A percentile compares a stretch with the other conserved stretches of the same genome.
phyloP scores from a whole-genome alignment of 352 stramenopile species.

The Phytopythium chamaehyphon region DNA sequence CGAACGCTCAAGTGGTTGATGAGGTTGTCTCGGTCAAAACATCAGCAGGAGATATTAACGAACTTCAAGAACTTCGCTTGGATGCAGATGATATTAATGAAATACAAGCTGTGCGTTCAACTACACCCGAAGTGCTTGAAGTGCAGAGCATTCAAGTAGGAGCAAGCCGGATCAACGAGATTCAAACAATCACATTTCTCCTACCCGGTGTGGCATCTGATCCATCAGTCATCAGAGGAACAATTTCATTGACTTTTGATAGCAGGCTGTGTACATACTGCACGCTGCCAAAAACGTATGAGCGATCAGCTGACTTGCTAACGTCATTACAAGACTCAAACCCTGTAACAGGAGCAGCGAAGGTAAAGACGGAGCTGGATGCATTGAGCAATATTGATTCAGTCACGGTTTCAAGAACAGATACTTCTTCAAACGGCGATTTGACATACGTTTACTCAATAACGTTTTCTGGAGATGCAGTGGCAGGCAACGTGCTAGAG shows the following conservation, averaged over 20 bases:
- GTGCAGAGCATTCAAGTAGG: conserved; percentile 87
- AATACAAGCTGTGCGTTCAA: conserved; percentile 87
- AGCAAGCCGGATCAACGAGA: conserved; percentile 55
- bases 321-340: conserved; percentile 22
- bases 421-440: conserved; percentile 26
- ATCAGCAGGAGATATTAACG: conserved; percentile 87
- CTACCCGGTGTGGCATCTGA: conserved; percentile 63
- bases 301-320: conserved; percentile 38
- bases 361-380: conserved; percentile 20
- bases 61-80: conserved; percentile 87
- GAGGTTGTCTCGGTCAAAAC: conserved; percentile 93
- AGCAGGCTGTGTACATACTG: conserved; percentile 68
- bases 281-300: conserved; percentile 49
- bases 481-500: conserved; percentile 84
- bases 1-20: conserved; percentile 59
- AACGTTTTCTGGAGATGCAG: conserved; percentile 75
- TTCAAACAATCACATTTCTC: conserved; percentile 82
- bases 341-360: conserved; percentile 6
- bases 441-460: conserved; percentile 80
- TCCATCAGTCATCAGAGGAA: conserved; percentile 38
- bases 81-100: conserved; percentile 89
- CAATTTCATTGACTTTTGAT: conserved; percentile 56
- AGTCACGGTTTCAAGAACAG: conserved; percentile 29
- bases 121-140: conserved; percentile 70
- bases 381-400: conserved; percentile 54